Base-by-base conservation (phyloP, 164 flowering plant species). In the Umbellularia californica region DNA sequence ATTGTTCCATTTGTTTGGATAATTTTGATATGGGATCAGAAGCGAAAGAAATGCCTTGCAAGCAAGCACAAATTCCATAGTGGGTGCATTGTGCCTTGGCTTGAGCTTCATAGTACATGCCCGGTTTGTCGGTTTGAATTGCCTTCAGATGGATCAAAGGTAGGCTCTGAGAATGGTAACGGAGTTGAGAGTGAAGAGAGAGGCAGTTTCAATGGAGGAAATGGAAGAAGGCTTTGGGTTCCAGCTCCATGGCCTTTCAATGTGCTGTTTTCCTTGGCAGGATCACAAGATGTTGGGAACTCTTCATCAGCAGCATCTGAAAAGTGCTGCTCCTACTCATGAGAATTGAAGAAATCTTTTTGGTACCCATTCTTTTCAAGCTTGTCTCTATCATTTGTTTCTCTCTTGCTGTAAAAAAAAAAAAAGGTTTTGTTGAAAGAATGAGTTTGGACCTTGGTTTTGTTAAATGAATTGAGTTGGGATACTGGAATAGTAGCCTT, bases 1-100 rank as follows among this genome's bases (percentile, higher is more conserved):
- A 85, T 75, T 91, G 98, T 70, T 81, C 90, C 4, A 87, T 93
- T 3, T 91, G 96, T 74, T 87, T 91, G 76, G 98, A 93, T 33
- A 93, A 93, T 72, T 89, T 88, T 78, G 89, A 87, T 79, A 69
- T 81, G 4, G 92, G 91, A 9, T 77, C 80, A 6, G 90, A 87
- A 77, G 95, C 91, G 1, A 92, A 81, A 74, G 91, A 90, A 81
- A 87, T 93, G 95, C 98, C 98, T 0, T 92, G 98, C 79, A 88
- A 88, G n/a, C n/a, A n/a, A n/a, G 74, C 98, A 93, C 79, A 92
- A 87, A 74, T 93, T 92, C 75, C 98, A 92, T 69, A 41, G 30
- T 58, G 87, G 71, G 11, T 92, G 98, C 71, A 87, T 93, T 50
- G 30, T 87, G 58, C 89, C 93, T 6, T 92, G 98, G 98, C 82